Conservation (phyloP, 441 rosid genomes). For the Brassica hybrid region DNA sequence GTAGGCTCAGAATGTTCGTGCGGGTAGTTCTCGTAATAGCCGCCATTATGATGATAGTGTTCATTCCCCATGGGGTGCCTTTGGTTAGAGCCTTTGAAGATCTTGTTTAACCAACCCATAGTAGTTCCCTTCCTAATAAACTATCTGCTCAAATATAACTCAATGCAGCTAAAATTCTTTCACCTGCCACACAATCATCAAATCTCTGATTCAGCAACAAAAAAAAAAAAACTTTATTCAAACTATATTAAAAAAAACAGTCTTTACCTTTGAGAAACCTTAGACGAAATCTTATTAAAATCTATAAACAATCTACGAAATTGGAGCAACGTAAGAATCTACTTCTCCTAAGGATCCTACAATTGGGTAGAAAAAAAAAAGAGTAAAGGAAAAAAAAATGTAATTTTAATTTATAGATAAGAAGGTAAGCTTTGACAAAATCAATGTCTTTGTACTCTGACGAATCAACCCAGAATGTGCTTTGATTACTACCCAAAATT, state of each 20-base stretch:
- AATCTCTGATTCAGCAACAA: conserved; percentile 7
- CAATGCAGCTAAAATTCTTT: conserved; percentile 32
- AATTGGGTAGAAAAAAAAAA: neutral
- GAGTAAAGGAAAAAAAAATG: neutral
- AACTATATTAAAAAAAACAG: conserved; percentile 15
- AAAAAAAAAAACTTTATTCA: neutral
- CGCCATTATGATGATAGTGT: conserved; percentile 52
- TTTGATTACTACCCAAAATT: conserved; percentile 48
- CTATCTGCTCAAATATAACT: conserved; percentile 54
- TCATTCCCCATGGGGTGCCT: conserved; percentile 63
- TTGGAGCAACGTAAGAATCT: too few relatives aligned
- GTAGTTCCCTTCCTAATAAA: conserved; percentile 8
- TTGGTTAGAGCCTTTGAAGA: conserved; percentile 79
- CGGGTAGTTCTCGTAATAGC: conserved; percentile 52
- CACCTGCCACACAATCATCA: conserved; percentile 38
- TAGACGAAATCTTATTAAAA: conserved; percentile 11
- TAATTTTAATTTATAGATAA: neutral
- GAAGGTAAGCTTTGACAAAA: conserved; percentile 35
- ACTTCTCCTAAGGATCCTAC: neutral
- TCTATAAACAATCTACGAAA: neutral
- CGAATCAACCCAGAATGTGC: conserved; percentile 44
- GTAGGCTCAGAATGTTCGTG: conserved; percentile 29
- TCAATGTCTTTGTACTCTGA: conserved; percentile 31
- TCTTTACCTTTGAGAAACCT: neutral
- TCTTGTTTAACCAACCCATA: conserved; percentile 91